Evolutionary conservation across 805 yeast species (phyloP), one percentile per base, ranked within the genome.

Genomic region (Candida nemodendra): DNA sequence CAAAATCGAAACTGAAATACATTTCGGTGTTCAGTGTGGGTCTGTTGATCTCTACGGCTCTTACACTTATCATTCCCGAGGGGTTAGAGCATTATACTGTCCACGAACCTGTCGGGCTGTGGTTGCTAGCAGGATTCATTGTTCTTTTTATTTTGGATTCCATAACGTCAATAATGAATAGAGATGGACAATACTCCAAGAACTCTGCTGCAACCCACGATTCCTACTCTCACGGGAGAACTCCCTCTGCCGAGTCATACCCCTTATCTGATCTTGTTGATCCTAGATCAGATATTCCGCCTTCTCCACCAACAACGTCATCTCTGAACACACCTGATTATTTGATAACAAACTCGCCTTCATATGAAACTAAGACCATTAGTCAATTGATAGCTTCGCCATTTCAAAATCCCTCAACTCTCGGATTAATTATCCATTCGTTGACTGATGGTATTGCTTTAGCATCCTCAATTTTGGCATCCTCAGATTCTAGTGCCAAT

Each of bases 371-470:
- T 55, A 32, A 22, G 9, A 19, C 45, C 2, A 27, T 19, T 22
- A 19, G 15, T 14, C 19, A 49, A 39, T 41, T 51, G 46, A 27
- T 58, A 17, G 24, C 37, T 22, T 54, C 69, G 3, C 61, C 74
- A 1, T 34, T 70, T 14, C 50, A 54, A 13, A 61, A 76, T 12
- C 62, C 85, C 1, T 64, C 78, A 2, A 75, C 85, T 0, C 48
- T 82, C 4, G 88, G 89, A 0, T 64, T 84, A 11, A 53, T 82
- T 1, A 65, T 84, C 12, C 95, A 84, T 53, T 76, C 86, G 1
- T 50, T 78, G 2, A 77, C 85, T 2, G 95, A 84, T 50, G 95
- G 95, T 1, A 64, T 84, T 5, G 81, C 88, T 0, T 62, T 84
- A 24, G 88, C 89, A 0, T 74, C 88, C 0, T 69, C 83, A 1